Percentiles rank a stretch among this genome's conserved stretches.
phyloP scores from a whole-genome alignment of 179 eudicot species.

The Patellifolia procumbens region DNA sequence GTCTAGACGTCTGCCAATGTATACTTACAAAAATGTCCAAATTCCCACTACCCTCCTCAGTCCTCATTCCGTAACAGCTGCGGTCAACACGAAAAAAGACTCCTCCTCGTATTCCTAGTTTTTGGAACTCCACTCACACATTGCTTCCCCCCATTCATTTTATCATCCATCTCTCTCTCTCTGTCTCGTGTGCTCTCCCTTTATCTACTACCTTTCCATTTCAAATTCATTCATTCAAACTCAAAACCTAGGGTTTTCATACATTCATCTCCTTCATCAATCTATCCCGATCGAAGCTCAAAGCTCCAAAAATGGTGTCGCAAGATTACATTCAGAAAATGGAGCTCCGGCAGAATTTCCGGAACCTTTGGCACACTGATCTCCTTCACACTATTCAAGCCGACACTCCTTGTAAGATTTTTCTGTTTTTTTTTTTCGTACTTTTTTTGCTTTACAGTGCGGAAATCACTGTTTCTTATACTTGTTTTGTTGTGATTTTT shows the following conservation, averaged over 20 bases:
- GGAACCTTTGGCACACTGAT: conserved; percentile 92
- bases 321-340: conserved; percentile 68
- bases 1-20: too few relatives aligned
- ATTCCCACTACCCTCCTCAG: too few relatives aligned
- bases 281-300: conserved; percentile 16
- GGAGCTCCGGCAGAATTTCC: conserved; percentile 73
- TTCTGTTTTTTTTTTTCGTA: background rate
- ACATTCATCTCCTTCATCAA: conserved; percentile 11
- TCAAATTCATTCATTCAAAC: background rate
- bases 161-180: background rate
- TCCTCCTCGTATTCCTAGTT: background rate
- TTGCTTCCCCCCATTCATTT: too few relatives aligned
- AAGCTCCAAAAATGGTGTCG: conserved; percentile 48
- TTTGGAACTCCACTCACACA: conserved; percentile 3
- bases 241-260: background rate
- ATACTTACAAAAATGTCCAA: too few relatives aligned
- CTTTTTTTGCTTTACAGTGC: background rate
- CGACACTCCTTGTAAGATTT: conserved; percentile 69
- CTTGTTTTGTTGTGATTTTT: background rate
- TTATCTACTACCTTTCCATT: background rate
- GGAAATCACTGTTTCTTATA: background rate
- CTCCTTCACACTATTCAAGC: conserved; percentile 57
- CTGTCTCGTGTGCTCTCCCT: background rate
- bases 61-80: too few relatives aligned
- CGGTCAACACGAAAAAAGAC: background rate